Evolutionary conservation across 2,329 filamentous ascomycete genomes (phyloP), one percentile per base, ranked within the genome.

Genomic region (Phialemonium atrogriseum): DNA sequence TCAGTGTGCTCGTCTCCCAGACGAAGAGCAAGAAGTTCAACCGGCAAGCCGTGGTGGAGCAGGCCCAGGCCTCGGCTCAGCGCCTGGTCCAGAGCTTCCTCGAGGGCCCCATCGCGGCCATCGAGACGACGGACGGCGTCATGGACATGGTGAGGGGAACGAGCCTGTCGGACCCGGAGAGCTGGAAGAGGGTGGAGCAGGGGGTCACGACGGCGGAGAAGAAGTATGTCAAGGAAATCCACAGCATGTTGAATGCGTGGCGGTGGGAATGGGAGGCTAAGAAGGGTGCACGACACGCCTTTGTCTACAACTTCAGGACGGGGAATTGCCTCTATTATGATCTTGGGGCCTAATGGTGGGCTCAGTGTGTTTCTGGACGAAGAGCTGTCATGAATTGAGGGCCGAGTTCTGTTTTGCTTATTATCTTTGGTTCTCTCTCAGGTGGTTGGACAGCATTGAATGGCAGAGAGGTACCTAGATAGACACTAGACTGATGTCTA

Each of bases 1-100:
- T 96, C 27, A 80, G 83, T 38, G 80, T 96, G n/a, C 69, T 95
- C 4, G 72, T 87, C 5, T 77, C 84, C 1, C 80, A 84, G 35
- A 88, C 86, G 30, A 78, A 80, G 46, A 86, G 80, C 55, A 95
- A 94, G 59, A 96, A 95, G 62, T 84, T 82, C 41, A 95, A 94
- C 58, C 78, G 89, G 32, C 78, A 79, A 49, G 80, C 80, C 17
- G 86, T 96, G 30, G 79, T 95, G 28, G 85, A 94, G 52, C 82
- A 88, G 43, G 80, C 80, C 39, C 76, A 76, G 56, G 54, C 51
- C 35, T 68, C 63, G 41, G 67, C 66, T 5, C 68, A 73, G 18
- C 73, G 72, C 34, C 66, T 88, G 21, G 70, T 86, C 10, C 73
- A 80, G 19, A 73, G 73, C 5, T 86, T 86, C 43, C 64, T 84